Base-by-base conservation (phyloP, 192 early-diverging fungal species). In the Coemansia javaensis region DNA sequence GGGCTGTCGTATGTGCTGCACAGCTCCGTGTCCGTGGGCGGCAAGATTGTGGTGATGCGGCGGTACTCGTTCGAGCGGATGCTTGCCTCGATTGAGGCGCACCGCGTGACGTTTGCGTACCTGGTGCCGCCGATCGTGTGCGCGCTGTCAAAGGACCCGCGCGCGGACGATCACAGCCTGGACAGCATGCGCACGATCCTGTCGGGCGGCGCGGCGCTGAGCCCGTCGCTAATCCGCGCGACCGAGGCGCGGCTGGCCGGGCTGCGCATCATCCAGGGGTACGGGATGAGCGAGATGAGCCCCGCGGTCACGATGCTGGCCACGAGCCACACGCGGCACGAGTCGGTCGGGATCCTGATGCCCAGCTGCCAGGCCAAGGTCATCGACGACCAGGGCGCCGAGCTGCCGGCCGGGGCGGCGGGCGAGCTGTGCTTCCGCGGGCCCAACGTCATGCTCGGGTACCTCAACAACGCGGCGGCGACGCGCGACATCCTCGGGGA, bases 341-440 rank as follows among this genome's bases (percentile, higher is more conserved):
- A 80, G 2, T 82, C 88, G 0, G 77, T 84, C 30, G 94, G 91
- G 16, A 32, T 77, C 5, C 75, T 94, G 28, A 21, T 93, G 31
- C 81, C 91, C 30, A 85, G 77, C 41, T 75, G 82, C 62, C 59
- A 83, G 41, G 85, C 85, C 37, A 87, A 85, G 21, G 46, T 98
- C 7, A 69, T 98, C 7, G 79, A 89, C 44, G 82, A 85, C 18
- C 59, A 87, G 12, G 85, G 83, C 5, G 72, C 77, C 43, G 81
- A 82, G 42, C 47, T 85, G 11, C 77, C 65, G 0, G 40, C 54
- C 11, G 23, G 15, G 13, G 65, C 74, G 31, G 56, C 85, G 42
- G 94, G 93, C 25, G 93, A 98, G 69, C 66, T 98, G 37, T 92
- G 86, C 75, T 56, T 93, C 44, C 81, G 82, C n/a, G 89, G 89